These are phyloP conservation scores for Pythium phragmitis DNA, from an alignment of 352 stramenopile genomes.

Conservation along the genomic window DNA sequence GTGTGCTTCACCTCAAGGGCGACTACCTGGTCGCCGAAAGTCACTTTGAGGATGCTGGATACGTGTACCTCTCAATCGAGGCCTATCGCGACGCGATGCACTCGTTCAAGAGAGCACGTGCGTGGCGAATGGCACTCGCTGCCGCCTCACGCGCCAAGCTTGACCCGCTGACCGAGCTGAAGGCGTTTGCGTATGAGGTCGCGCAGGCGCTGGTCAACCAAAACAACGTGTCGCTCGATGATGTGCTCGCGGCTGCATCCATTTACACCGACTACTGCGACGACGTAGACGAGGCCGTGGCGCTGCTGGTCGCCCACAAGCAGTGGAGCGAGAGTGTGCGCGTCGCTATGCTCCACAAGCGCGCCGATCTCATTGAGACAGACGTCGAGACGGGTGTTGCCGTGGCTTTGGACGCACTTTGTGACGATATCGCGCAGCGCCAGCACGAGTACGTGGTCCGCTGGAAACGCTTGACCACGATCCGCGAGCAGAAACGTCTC, in stretches of 20 bases:
- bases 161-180: slow-evolving; percentile 24
- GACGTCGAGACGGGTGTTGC: slow-evolving; percentile 65
- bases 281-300: slow-evolving; percentile 72
- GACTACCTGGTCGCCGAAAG: slow-evolving; percentile 39
- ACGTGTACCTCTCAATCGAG: slow-evolving; percentile 55
- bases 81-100: slow-evolving; percentile 42
- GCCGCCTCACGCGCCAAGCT: slow-evolving; percentile 36
- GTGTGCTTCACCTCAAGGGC: slow-evolving; percentile 52
- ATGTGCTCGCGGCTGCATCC: slow-evolving; percentile 39
- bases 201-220: slow-evolving; percentile 49
- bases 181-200: slow-evolving; percentile 48
- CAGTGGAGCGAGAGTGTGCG: slow-evolving; percentile 62
- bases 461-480: slow-evolving; percentile 58
- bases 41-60: slow-evolving; percentile 52
- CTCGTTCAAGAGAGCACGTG: slow-evolving; percentile 51
- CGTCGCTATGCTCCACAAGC: slow-evolving; percentile 52
- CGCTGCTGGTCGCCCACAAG: slow-evolving; percentile 54
- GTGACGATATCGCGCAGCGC: slow-evolving; percentile 49
- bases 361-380: slow-evolving; percentile 65
- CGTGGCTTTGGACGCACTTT: slow-evolving; percentile 38
- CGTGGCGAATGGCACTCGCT: slow-evolving; percentile 66
- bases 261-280: slow-evolving; percentile 79
- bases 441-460: slow-evolving; percentile 47
- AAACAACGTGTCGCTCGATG: slow-evolving; percentile 30
- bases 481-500: slow-evolving; percentile 75